These are phyloP conservation scores for Ophiostoma montium DNA, from an alignment of 2,329 filamentous ascomycete species.

Conservation along the genomic window DNA sequence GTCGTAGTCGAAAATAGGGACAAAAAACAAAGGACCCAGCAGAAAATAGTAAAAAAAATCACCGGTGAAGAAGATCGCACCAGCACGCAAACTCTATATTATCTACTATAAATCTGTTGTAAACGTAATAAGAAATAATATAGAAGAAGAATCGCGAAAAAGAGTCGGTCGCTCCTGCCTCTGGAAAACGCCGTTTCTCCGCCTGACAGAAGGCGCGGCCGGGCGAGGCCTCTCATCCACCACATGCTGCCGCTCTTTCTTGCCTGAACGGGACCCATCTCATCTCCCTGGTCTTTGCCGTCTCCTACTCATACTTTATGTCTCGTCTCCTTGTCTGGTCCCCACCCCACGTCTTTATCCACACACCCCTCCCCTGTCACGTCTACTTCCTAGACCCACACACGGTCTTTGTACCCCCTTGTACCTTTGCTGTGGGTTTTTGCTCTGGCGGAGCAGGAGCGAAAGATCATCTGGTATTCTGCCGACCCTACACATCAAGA, in stretches of 20 bases:
- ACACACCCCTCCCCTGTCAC: slow-evolving; percentile 3
- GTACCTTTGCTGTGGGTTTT: slow-evolving; percentile 9
- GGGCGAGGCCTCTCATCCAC: neutral
- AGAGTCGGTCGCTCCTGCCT: neutral
- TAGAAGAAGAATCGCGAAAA: neutral
- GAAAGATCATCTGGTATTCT: slow-evolving; percentile 12
- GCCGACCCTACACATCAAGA: slow-evolving; percentile 3
- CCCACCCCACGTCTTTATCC: neutral
- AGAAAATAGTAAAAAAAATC: too few species aligned
- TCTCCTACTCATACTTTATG: too few species aligned
- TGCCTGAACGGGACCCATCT: slow-evolving; percentile 2
- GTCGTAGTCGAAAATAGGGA: neutral
- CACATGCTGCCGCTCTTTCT: neutral
- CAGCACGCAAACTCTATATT: too few species aligned
- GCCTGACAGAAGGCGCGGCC: neutral
- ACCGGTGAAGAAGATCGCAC: too few species aligned
- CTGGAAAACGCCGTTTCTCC: neutral
- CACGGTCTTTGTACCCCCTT: slow-evolving; percentile 12
- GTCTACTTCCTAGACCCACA: neutral
- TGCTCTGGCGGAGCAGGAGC: slow-evolving; percentile 2
- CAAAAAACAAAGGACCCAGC: neutral
- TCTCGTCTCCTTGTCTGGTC: neutral
- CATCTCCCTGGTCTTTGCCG: neutral
- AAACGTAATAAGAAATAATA: neutral
- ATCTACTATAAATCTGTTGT: neutral